Conservation (phyloP, 306 rosid genomes). For the Calophaca sinica region DNA sequence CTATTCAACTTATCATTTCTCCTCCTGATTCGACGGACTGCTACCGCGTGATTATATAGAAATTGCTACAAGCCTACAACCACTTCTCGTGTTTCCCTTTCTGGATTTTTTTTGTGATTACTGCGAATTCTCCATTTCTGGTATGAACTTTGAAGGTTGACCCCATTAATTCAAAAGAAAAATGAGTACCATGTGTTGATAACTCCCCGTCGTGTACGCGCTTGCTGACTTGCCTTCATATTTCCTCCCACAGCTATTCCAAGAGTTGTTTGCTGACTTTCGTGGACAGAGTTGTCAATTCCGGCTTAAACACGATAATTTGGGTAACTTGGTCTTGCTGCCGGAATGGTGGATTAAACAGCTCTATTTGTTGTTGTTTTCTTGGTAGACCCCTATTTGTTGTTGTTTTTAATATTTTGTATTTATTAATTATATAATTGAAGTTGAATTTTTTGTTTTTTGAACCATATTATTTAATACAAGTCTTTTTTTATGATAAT, state of each 20-base stretch:
- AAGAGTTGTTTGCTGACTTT: background rate
- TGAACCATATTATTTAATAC: too few relatives aligned
- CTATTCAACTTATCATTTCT: background rate
- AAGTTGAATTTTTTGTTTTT: too few relatives aligned
- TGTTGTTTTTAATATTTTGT: too few relatives aligned
- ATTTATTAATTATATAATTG: too few relatives aligned
- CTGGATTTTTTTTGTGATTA: too few relatives aligned
- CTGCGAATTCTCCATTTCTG: background rate
- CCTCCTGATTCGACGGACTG: background rate
- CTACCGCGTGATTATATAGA: background rate
- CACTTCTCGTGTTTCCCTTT: background rate
- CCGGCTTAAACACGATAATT: background rate
- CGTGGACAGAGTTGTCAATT: too few relatives aligned
- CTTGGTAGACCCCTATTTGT: too few relatives aligned
- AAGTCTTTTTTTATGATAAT: too few relatives aligned
- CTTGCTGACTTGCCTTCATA: background rate
- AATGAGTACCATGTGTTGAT: too few relatives aligned
- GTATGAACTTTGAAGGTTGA: background rate
- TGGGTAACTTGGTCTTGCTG: too few relatives aligned
- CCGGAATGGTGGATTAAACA: too few relatives aligned
- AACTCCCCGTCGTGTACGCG: background rate
- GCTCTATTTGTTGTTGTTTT: too few relatives aligned
- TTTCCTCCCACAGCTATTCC: background rate
- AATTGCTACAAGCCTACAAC: background rate
- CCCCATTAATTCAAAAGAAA: background rate